Conservation (phyloP, 208 protist genomes). For the Wallacemonas sp. region DNA sequence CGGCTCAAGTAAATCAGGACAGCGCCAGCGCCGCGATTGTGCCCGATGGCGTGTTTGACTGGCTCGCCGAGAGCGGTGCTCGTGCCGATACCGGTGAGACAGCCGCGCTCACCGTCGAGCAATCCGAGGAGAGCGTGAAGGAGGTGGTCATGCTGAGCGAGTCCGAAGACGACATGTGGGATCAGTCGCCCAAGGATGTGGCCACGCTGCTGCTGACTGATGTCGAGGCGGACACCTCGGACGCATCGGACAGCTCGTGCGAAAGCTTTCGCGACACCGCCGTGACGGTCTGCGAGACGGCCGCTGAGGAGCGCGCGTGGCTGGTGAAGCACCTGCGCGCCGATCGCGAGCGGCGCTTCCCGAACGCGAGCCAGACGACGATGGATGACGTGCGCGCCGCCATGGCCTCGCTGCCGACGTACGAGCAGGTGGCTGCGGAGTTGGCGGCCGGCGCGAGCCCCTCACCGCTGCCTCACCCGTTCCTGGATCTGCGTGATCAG, state of each 20-base stretch:
- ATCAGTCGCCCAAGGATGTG: not conserved
- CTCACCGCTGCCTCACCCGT: slow-evolving; percentile 31
- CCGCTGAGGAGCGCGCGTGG: not conserved
- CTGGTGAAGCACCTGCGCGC: slow-evolving; percentile 9
- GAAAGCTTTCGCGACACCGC: not conserved
- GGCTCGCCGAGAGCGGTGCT: too few relatives aligned
- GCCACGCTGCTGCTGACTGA: slow-evolving; percentile 5
- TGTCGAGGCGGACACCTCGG: not conserved
- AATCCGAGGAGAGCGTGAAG: not conserved
- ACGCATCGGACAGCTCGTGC: not conserved
- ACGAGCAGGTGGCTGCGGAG: slow-evolving; percentile 5
- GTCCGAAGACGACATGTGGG: slow-evolving; percentile 9
- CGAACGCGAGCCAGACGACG: not conserved
- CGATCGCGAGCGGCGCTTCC: slow-evolving; percentile 5
- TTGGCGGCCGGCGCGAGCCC: slow-evolving; percentile 16
- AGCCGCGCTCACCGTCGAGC: too few relatives aligned
- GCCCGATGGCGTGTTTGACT: too few relatives aligned
- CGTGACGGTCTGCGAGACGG: not conserved
- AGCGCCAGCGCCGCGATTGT: too few relatives aligned
- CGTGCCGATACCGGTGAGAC: too few relatives aligned
- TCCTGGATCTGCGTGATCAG: slow-evolving; percentile 55
- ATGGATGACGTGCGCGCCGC: slow-evolving; percentile 31
- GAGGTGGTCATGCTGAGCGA: not conserved
- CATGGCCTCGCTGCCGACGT: not conserved
- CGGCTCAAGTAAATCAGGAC: too few relatives aligned